Percentiles rank a stretch among this genome's conserved stretches.
Evolutionary conservation across 2,329 filamentous ascomycete species (phyloP).

Genomic region (Zasmidium angulare): DNA sequence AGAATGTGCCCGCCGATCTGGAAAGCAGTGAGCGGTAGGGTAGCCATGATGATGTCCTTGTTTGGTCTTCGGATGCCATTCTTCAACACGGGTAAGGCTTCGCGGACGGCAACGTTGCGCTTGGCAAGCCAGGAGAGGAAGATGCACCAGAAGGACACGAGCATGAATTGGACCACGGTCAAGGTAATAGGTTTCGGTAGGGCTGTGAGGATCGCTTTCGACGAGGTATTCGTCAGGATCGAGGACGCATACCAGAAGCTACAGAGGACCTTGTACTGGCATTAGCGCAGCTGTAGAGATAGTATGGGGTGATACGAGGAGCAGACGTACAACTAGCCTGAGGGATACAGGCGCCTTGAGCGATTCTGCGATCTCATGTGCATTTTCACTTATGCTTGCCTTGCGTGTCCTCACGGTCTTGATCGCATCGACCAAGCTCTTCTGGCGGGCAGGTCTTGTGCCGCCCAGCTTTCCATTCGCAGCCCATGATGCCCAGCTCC

Average conservation of each 20-base stretch:
- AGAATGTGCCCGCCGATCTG: conserved; percentile 92
- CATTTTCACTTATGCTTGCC: conserved; percentile 87
- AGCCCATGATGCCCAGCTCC: conserved; percentile 48
- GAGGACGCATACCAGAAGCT: conserved; percentile 93
- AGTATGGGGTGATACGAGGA: neutral
- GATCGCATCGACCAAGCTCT: conserved; percentile 87
- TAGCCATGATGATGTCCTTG: conserved; percentile 78
- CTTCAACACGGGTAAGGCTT: conserved; percentile 73
- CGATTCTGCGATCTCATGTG: conserved; percentile 88
- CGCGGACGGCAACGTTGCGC: conserved; percentile 68
- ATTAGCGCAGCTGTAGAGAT: conserved; percentile 26
- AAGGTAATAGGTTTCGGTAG: conserved; percentile 89
- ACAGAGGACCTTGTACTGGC: conserved; percentile 68
- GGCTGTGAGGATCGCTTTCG: conserved; percentile 91
- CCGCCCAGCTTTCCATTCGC: conserved; percentile 39
- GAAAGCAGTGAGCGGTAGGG: conserved; percentile 87
- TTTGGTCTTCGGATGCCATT: conserved; percentile 81
- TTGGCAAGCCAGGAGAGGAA: conserved; percentile 73
- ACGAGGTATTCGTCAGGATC: conserved; percentile 94
- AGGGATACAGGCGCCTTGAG: conserved; percentile 87
- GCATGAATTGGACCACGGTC: conserved; percentile 88
- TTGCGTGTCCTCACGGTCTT: conserved; percentile 71
- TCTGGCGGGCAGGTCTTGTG: conserved; percentile 67
- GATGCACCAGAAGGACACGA: conserved; percentile 86
- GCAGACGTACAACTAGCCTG: conserved; percentile 71